Conservation (phyloP, 2,329 filamentous ascomycete species). For the Ceratocystiopsis sp. region DNA sequence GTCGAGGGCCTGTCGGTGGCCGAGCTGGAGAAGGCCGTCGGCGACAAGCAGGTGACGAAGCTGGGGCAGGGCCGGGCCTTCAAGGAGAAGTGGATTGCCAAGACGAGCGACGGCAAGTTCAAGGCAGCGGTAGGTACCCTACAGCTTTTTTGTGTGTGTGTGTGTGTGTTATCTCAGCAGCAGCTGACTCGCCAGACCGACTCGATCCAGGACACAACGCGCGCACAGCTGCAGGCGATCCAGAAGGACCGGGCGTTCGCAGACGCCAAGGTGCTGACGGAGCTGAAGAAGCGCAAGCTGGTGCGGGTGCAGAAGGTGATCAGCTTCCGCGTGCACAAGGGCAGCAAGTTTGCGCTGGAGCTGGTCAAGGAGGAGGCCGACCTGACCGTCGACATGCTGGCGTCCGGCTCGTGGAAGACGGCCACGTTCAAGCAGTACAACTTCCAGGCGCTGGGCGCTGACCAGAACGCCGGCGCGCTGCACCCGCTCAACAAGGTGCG, state of each 20-base stretch:
- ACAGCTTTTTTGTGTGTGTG: too few relatives aligned
- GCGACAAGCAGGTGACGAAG: slow-evolving; percentile 57
- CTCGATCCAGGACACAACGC: slow-evolving; percentile 63
- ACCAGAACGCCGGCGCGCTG: slow-evolving; percentile 43
- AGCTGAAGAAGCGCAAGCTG: slow-evolving; percentile 86
- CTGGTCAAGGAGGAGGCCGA: slow-evolving; percentile 90
- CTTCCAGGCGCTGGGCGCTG: slow-evolving; percentile 36
- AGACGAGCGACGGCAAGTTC: slow-evolving; percentile 36
- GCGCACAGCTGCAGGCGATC: slow-evolving; percentile 58
- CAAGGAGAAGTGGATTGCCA: slow-evolving; percentile 55
- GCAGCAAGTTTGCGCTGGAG: slow-evolving; percentile 72
- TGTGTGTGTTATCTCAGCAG: too few relatives aligned
- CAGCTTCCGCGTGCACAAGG: slow-evolving; percentile 70
- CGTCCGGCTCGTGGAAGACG: slow-evolving; percentile 78
- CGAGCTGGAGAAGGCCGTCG: slow-evolving; percentile 52
- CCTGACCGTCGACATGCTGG: slow-evolving; percentile 82
- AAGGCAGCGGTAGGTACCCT: slow-evolving; percentile 28
- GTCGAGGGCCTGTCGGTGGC: slow-evolving; percentile 67
- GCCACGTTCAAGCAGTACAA: slow-evolving; percentile 60
- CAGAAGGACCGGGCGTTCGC: slow-evolving; percentile 47
- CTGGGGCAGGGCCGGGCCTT: slow-evolving; percentile 92
- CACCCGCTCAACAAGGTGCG: slow-evolving; percentile 84
- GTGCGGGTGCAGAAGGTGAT: slow-evolving; percentile 71
- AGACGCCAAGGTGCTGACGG: slow-evolving; percentile 60
- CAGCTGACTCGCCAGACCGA: slow-evolving; percentile 27